Evolutionary conservation across 1,139 yeast genomes (phyloP).

Genomic region (Yamadazyma songkhlaensis): DNA sequence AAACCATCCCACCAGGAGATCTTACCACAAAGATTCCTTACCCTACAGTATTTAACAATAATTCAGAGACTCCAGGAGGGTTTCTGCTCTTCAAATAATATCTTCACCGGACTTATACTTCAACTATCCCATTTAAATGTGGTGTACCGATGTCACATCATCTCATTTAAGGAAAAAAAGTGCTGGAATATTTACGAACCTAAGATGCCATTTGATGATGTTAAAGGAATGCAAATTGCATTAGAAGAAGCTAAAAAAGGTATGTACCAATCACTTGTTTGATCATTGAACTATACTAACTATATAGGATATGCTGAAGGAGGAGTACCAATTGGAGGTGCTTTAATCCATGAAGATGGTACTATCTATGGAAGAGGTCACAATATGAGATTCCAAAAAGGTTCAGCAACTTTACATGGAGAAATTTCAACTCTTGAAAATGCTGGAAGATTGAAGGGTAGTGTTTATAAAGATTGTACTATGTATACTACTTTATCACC

Average conservation of each 20-base stretch:
- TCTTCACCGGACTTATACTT: too few relatives aligned
- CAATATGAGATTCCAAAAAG: conserved; percentile 80
- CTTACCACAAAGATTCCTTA: too few relatives aligned
- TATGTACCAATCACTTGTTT: conserved; percentile 20
- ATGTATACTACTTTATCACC: conserved; percentile 93
- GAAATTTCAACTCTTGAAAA: conserved; percentile 86
- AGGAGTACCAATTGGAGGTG: conserved; percentile 90
- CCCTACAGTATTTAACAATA: too few relatives aligned
- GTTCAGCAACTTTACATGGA: conserved; percentile 81
- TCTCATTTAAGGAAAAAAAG: too few relatives aligned
- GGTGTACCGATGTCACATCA: too few relatives aligned
- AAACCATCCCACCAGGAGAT: too few relatives aligned
- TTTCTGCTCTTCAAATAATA: too few relatives aligned
- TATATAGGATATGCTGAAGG: conserved; percentile 63
- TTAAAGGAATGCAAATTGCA: conserved; percentile 65
- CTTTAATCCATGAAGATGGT: conserved; percentile 74
- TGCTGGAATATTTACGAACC: too few relatives aligned
- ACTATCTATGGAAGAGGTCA: conserved; percentile 82
- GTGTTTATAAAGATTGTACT: conserved; percentile 64
- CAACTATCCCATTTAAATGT: too few relatives aligned
- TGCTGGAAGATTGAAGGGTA: conserved; percentile 80
- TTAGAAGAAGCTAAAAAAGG: conserved; percentile 69
- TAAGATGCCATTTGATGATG: conserved; percentile 58
- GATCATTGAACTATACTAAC: conserved; percentile 5
- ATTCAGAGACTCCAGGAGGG: too few relatives aligned